Base-by-base conservation (phyloP, 148 eudicot genomes). In the Persicaria maculosa region DNA sequence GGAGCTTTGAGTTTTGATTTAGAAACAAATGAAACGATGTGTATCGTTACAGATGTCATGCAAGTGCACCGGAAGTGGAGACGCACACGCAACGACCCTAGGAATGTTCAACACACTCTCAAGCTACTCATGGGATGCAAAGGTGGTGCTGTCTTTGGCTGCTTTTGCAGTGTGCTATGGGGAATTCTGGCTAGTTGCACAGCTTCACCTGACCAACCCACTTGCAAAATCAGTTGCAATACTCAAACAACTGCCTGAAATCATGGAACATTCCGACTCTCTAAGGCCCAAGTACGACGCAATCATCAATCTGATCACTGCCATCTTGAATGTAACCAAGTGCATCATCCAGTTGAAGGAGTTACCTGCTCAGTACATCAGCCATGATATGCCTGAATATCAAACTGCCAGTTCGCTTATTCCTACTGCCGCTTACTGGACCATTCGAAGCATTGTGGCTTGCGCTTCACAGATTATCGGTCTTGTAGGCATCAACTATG, bases 61-160 rank as follows among this genome's bases (percentile, higher is more conserved):
- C 88, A 89, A 91, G 78, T 84, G 87, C 76, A 69, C 86, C 1
- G 76, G 84, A 3, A 79, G 84, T 16, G 86, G 81, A 53, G 97
- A 92, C 58, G 81, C 92, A 6, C 94, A 90, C 57, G 64, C 84
- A 36, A 83, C 86, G 58, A 81, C 94, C 6, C 48, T 88, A 75
- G 80, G 83, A 20, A 64, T 92, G 40, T 84, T 91, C 77, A 81
- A 81, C 72, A 77, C 81, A 68, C 88, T 87, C 3, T 78, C 93
- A 10, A 82, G 58, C 85, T 92, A 89, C 78, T 44, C 88, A 36
- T 92, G 97, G 97, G 97, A 92, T 50, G 87, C 97, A 50, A 92
- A 92, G 81, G 91, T 79, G 71, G 88, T 80, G 69, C 84, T 89
- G 8, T 67, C 89, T 40, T 81, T 90, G 0, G 90, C 92, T 3